Base-by-base conservation (phyloP, 164 flowering plant species). In the Stephania cephalantha region DNA sequence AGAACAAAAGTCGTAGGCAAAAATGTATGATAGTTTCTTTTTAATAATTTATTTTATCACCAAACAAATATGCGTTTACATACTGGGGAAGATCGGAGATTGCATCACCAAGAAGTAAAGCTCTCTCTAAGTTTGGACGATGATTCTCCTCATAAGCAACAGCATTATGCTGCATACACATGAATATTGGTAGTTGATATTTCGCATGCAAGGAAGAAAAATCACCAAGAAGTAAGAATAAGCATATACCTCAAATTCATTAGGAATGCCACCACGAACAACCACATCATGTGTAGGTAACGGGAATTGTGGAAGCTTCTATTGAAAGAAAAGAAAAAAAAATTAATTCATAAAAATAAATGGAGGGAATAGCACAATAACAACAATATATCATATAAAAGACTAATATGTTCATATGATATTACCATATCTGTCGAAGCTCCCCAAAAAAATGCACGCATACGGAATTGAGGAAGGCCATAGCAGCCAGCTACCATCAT, bases 381-480 rank as follows among this genome's bases (percentile, higher is more conserved):
- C 15, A 20, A 64, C 9, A 46, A 68, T 30, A 3, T 10, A 66
- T n/a, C 42, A 2, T 35, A 35, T 35, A 35, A 4, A 35, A 35
- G 42, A 35, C 42, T 4, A 68, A 68, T 68, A 44, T 8, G 13
- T 48, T 8, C 42, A 29, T 12, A 8, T 35, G 31, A 7, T 1
- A 52, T 42, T 18, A 74, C 15, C 42, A 35, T 35, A 2, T 73
- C 64, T 13, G 90, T 88, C n/a, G 25, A 84, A 69, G 98, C 94
- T 1, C 97, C 98, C 98, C 99, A 93, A 0, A 95, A 44, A 71
- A 95, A 95, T 5, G 81, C 89, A 6, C 99, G 91, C 86, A 90
- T 81, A 0, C 98, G 88, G 78, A 85, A 92, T 46, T 93, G 97
- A 1, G 99, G 91, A 30, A 95, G 88, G 0, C 99, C 99, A 78